These are phyloP conservation scores for Sclerotinia sclerotiorum DNA, from an alignment of 2,329 filamentous ascomycete species.

Conservation along the genomic window DNA sequence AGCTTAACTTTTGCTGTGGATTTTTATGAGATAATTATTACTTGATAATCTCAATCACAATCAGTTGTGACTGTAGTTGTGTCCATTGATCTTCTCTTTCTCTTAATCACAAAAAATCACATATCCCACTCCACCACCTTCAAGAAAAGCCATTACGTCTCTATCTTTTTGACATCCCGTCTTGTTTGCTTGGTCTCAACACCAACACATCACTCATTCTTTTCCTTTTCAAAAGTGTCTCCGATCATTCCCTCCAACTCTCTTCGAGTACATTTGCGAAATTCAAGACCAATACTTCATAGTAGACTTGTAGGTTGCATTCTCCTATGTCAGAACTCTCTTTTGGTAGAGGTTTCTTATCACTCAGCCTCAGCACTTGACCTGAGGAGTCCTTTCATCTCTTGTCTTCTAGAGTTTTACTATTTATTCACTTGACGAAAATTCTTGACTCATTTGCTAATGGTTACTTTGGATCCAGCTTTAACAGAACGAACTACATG, in stretches of 20 bases:
- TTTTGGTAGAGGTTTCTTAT: neutral
- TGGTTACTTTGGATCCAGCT: neutral
- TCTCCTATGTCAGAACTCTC: neutral
- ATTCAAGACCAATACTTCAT: neutral
- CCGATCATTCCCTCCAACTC: neutral
- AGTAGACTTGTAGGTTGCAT: neutral
- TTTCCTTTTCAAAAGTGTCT: neutral
- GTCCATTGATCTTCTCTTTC: slow-evolving; percentile 13
- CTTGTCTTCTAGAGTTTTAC: too few relatives aligned
- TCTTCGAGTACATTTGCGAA: neutral
- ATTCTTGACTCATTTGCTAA: neutral
- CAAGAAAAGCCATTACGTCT: neutral
- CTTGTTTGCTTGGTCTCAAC: slow-evolving; percentile 13
- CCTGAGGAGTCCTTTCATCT: neutral
- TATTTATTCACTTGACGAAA: neutral
- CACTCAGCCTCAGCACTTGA: neutral
- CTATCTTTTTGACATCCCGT: neutral
- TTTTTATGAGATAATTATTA: slow-evolving; percentile 7
- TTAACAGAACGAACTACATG: slow-evolving; percentile 4
- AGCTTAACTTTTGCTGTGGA: neutral
- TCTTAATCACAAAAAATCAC: neutral
- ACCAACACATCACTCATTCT: slow-evolving; percentile 5
- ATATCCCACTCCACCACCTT: neutral
- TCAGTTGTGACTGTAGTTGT: neutral
- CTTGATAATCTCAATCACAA: neutral